phyloP scores from a whole-genome alignment of 805 yeast genomes.

The Kurtzmaniella fragi region DNA sequence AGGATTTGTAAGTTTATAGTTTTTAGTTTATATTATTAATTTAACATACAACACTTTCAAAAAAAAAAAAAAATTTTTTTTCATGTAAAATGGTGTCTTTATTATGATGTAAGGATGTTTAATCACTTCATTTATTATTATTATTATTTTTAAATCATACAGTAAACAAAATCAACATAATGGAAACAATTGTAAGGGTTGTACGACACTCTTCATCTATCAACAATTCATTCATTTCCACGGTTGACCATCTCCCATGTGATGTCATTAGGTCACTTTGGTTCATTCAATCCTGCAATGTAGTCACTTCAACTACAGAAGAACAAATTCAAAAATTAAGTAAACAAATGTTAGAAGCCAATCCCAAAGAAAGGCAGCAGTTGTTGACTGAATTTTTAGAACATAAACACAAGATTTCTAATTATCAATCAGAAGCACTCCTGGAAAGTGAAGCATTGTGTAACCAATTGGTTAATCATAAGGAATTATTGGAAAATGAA shows the following conservation, averaged over 20 bases:
- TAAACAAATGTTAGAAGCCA: slow-evolving; percentile 8
- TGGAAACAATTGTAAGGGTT: slow-evolving; percentile 2
- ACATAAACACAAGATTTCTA: slow-evolving; percentile 8
- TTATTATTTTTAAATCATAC: too few relatives aligned
- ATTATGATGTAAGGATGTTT: too few relatives aligned
- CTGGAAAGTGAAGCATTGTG: slow-evolving; percentile 23
- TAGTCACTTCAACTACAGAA: slow-evolving; percentile 16
- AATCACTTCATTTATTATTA: too few relatives aligned
- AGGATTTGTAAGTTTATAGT: slow-evolving; percentile 64
- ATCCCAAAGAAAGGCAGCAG: background rate
- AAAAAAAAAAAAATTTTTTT: too few relatives aligned
- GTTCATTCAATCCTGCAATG: slow-evolving; percentile 36
- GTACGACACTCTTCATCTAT: slow-evolving; percentile 23
- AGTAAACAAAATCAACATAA: too few relatives aligned
- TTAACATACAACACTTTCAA: too few relatives aligned
- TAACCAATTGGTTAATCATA: slow-evolving; percentile 28
- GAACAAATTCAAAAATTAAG: slow-evolving; percentile 13
- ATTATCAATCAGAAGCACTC: slow-evolving; percentile 15
- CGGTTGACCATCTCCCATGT: slow-evolving; percentile 41
- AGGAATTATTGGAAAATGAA: slow-evolving; percentile 18
- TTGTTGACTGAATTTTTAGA: slow-evolving; percentile 5
- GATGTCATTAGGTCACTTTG: slow-evolving; percentile 39
- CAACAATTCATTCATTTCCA: slow-evolving; percentile 34
- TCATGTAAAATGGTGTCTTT: too few relatives aligned
- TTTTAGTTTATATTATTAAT: background rate